A percentile compares a stretch with the other conserved stretches of the same genome.
phyloP scores from a whole-genome alignment of 2,329 filamentous ascomycete genomes.

The Aquanectria penicillioides region DNA sequence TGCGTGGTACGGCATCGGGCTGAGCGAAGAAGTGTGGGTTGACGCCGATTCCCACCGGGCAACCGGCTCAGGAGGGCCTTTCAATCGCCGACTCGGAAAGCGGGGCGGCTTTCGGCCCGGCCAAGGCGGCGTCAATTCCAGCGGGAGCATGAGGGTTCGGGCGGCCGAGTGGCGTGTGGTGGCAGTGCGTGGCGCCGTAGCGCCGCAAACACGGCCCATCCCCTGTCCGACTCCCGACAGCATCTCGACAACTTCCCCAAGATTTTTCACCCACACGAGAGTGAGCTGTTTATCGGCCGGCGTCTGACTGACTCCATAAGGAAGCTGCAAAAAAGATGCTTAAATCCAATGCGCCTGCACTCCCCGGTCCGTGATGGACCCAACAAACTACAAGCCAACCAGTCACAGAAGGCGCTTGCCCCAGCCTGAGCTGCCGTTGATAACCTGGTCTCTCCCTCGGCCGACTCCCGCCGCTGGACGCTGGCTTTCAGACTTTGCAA shows the following conservation, averaged over 20 bases:
- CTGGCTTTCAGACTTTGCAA: neutral
- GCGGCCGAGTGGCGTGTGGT: conserved; percentile 12
- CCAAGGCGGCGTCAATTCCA: conserved; percentile 15
- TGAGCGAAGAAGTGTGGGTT: neutral
- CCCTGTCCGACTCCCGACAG: conserved; percentile 26
- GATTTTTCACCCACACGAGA: neutral
- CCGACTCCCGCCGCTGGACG: conserved; percentile 26
- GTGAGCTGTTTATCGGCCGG: neutral
- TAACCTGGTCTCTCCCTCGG: neutral
- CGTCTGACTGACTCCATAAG: neutral
- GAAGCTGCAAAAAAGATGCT: conserved; percentile 1
- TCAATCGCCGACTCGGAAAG: conserved; percentile 19
- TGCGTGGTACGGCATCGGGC: neutral
- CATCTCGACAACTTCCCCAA: neutral
- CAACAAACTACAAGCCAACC: neutral
- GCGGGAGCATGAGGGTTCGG: conserved; percentile 9
- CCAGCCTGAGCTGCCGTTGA: conserved; percentile 9
- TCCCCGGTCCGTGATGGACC: neutral
- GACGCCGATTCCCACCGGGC: conserved; percentile 18
- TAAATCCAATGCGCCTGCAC: conserved; percentile 1
- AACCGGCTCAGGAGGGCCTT: neutral
- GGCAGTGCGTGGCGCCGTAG: conserved; percentile 14
- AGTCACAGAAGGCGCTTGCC: conserved; percentile 18
- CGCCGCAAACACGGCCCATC: conserved; percentile 1
- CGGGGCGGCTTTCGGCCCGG: conserved; percentile 35